phyloP scores from a whole-genome alignment of 1,284 basidiomycete species.

The Pterula multifida region DNA sequence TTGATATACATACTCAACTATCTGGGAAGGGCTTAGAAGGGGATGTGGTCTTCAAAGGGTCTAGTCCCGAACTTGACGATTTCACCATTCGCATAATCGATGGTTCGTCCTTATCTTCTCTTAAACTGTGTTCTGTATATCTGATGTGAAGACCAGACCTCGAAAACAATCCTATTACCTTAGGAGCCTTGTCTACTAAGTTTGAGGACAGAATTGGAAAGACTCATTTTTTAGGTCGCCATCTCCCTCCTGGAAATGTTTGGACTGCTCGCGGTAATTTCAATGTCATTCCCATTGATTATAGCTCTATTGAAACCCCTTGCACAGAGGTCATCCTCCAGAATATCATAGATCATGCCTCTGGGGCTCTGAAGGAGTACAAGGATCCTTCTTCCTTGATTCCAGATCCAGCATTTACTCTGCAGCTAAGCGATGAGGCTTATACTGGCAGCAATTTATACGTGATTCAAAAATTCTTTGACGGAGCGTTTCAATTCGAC shows the following conservation, averaged over 20 bases:
- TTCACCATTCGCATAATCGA: conserved; percentile 78
- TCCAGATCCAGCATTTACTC: conserved; percentile 72
- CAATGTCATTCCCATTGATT: neutral
- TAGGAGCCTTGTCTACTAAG: conserved; percentile 41
- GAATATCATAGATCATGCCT: conserved; percentile 48
- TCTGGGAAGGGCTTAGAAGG: conserved; percentile 60
- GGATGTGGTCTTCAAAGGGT: conserved; percentile 56
- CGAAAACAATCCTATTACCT: conserved; percentile 40
- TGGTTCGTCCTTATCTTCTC: conserved; percentile 28
- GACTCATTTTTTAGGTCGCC: conserved; percentile 61
- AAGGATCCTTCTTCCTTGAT: conserved; percentile 31
- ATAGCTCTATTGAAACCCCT: conserved; percentile 5
- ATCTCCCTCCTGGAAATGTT: conserved; percentile 49
- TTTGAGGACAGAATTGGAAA: conserved; percentile 60
- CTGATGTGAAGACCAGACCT: conserved; percentile 28
- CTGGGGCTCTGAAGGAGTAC: conserved; percentile 43
- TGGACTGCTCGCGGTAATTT: conserved; percentile 76
- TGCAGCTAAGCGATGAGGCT: conserved; percentile 68
- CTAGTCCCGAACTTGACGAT: conserved; percentile 67
- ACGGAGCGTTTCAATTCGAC: conserved; percentile 79
- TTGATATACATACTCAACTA: conserved; percentile 6
- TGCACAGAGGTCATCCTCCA: conserved; percentile 53
- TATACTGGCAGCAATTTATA: conserved; percentile 68
- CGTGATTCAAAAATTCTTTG: conserved; percentile 77
- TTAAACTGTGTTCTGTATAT: conserved; percentile 3